Conservation (phyloP, 495 filamentous ascomycete genomes). For the Trichoderma erinaceum region DNA sequence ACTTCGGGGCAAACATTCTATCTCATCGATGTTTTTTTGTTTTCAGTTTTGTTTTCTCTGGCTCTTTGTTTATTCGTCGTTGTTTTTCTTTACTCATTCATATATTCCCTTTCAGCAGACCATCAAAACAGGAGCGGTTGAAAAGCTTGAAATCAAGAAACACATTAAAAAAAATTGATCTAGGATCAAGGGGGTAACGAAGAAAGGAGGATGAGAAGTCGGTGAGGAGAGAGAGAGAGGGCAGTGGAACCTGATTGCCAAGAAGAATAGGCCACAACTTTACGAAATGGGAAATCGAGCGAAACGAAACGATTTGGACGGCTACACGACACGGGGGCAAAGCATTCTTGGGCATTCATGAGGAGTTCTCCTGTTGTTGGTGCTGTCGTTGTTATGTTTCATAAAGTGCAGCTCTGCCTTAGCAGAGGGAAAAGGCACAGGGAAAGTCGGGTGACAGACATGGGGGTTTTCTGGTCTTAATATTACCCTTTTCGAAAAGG, state of each 20-base stretch:
- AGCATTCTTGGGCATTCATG: no score
- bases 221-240: no score
- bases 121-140: slow-evolving; percentile 4
- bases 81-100: background rate
- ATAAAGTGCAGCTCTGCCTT: background rate
- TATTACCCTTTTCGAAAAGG: background rate
- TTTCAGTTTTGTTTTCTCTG: background rate
- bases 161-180: background rate
- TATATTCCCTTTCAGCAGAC: background rate
- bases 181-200: background rate
- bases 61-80: background rate
- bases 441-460: background rate
- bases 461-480: background rate
- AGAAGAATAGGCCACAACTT: background rate
- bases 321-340: background rate
- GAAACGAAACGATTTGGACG: background rate
- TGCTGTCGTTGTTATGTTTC: no score
- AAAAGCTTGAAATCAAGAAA: background rate
- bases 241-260: background rate
- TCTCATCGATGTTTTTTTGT: background rate
- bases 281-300: background rate
- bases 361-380: no score
- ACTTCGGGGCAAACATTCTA: background rate
- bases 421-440: background rate
- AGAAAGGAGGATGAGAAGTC: background rate